Conservation (phyloP, 2,329 filamentous ascomycete genomes). For the Aspergillus tamarii region DNA sequence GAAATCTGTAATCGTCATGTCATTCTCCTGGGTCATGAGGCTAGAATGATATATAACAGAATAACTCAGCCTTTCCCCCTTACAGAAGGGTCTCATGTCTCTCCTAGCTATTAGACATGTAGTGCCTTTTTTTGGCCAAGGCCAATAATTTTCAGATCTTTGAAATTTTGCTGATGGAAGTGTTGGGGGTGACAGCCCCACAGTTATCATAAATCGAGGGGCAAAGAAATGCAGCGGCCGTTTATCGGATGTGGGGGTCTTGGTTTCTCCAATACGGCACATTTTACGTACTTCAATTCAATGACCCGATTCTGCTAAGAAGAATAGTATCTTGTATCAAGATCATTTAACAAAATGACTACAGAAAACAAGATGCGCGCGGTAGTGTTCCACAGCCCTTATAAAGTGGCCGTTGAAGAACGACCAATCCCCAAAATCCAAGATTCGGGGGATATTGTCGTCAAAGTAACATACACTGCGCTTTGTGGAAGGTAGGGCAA, state of each 20-base stretch:
- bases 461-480: constrained; percentile 81
- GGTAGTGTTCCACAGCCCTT: constrained; percentile 81
- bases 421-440: constrained; percentile 76
- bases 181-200: constrained; percentile 4
- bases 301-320: background rate
- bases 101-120: background rate
- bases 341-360: constrained; percentile 28
- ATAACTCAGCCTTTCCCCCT: background rate
- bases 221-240: constrained; percentile 5
- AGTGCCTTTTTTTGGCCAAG: background rate
- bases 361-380: constrained; percentile 72
- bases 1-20: background rate
- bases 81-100: background rate
- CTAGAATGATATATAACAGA: constrained; percentile 11
- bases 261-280: constrained; percentile 1
- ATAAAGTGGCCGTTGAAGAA: constrained; percentile 75
- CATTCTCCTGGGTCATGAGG: background rate
- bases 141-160: background rate
- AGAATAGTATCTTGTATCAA: background rate
- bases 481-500: constrained; percentile 79
- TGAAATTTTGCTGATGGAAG: background rate
- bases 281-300: background rate
- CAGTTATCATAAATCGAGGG: constrained; percentile 5
- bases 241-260: constrained; percentile 15
- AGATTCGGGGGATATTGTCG: constrained; percentile 73